Percentiles rank a stretch among this genome's conserved stretches.
Evolutionary conservation across 2,329 filamentous ascomycete species (phyloP).

Genomic region (Tetracladium maxilliforme): DNA sequence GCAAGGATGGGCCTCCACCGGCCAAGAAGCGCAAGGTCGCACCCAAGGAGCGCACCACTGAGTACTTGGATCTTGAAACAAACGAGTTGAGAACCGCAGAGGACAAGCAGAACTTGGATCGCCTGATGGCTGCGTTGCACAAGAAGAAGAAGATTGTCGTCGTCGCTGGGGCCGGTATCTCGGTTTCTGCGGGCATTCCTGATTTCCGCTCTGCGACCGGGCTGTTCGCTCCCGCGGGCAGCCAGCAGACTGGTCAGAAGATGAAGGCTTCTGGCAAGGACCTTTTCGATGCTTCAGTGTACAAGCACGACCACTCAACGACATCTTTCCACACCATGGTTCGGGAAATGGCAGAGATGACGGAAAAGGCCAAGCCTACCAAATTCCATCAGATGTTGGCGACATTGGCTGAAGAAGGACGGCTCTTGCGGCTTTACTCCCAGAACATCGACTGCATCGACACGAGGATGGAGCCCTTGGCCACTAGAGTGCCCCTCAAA

Average conservation of each 20-base stretch:
- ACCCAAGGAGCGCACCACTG: constrained; percentile 60
- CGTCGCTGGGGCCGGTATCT: constrained; percentile 91
- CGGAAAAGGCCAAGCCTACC: constrained; percentile 65
- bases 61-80: constrained; percentile 54
- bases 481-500: constrained; percentile 68
- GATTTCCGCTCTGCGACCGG: constrained; percentile 90
- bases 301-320: constrained; percentile 80
- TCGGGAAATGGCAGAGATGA: constrained; percentile 68
- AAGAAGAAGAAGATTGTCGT: constrained; percentile 95
- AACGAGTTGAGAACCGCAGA: constrained; percentile 37
- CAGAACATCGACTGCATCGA: constrained; percentile 97
- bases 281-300: constrained; percentile 93
- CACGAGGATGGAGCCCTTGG: constrained; percentile 63
- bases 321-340: constrained; percentile 95
- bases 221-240: constrained; percentile 73
- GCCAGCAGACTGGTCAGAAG: constrained; percentile 80
- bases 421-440: constrained; percentile 79
- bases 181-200: constrained; percentile 89
- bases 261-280: constrained; percentile 89
- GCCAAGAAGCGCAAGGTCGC: constrained; percentile 61
- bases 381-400: constrained; percentile 89
- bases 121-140: constrained; percentile 59
- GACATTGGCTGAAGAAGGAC: constrained; percentile 73
- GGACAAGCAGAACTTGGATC: constrained; percentile 46
- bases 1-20: constrained; percentile 51